Base-by-base conservation (phyloP, 1,139 yeast species). In the Kodamaea anthophila region DNA sequence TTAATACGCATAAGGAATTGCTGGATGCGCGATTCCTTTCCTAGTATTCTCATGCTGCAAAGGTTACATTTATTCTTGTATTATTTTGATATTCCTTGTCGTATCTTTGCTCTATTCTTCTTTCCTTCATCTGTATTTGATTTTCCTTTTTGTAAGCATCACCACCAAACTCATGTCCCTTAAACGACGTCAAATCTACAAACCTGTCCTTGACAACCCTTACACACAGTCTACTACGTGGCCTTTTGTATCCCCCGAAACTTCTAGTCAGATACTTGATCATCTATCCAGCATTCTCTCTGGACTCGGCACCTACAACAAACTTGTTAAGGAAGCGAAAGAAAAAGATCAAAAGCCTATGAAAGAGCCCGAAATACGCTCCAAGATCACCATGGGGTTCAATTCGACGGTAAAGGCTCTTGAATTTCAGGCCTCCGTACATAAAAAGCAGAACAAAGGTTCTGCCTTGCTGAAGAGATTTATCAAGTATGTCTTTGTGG, bases 181-280 rank as follows among this genome's bases (percentile, higher is more conserved):
- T 32, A 68, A 65, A 39, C 57, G 70, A 31, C 56, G 66, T 11
- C 75, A 72, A 37, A 72, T 75, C 3, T 73, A 71, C 48, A 77
- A 74, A 44, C 81, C 84, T 0, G 59, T 77, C 4, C 56, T 77
- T 13, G 77, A 76, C 21, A 75, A 74, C 39, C 82, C 84, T 3
- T 75, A 57, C 43, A 69, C 80, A 0, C 65, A 60, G 32, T 57
- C 68, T 1, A 57, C 56, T 29, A 31, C 50, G 18, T 77, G 82
- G 77, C 83, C 83, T 2, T 50, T 51, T 18, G 51, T 75, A 1
- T 63, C 58, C 3, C 65, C 65, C 1, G 51, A 58, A 4, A 37
- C 53, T 1, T 65, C 68, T 3, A 35, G 38, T 2, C 60, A 59
- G 30, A 51, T 76, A 4, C 29, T 68, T 8, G 71, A 70, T 13